A percentile compares a stretch with the other conserved stretches of the same genome.
Conservation (phyloP, 345 rosid species). For the Sisymbrium altissimum region DNA sequence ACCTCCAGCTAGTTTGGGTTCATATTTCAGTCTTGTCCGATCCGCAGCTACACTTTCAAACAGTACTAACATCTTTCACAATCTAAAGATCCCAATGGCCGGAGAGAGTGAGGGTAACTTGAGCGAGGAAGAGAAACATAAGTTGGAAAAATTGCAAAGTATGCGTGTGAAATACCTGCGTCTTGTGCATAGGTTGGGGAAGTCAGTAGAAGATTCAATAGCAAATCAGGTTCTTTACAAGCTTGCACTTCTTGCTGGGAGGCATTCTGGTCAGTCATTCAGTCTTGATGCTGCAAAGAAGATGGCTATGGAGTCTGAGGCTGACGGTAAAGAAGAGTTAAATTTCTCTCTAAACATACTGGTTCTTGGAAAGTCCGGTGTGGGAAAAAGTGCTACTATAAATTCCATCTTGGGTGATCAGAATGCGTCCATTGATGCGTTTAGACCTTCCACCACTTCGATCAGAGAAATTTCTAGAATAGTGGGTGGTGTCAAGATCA, state of each 20-base stretch:
- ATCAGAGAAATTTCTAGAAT: conserved; percentile 65
- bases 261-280: conserved; percentile 59
- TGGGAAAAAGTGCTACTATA: conserved; percentile 90
- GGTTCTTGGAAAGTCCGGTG: conserved; percentile 88
- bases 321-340: conserved; percentile 53
- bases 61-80: conserved; percentile 50
- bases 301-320: conserved; percentile 67
- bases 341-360: conserved; percentile 68
- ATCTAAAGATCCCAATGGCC: conserved; percentile 41
- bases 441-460: conserved; percentile 63
- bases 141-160: conserved; percentile 69
- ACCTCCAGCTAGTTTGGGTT: conserved; percentile 84
- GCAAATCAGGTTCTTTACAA: conserved; percentile 80
- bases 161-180: conserved; percentile 75
- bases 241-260: conserved; percentile 66
- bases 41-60: conserved; percentile 71
- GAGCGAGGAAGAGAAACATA: conserved; percentile 79
- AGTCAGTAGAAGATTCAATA: conserved; percentile 69
- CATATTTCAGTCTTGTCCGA: conserved; percentile 63
- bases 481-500: conserved; percentile 45
- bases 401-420: conserved; percentile 80
- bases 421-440: conserved; percentile 63
- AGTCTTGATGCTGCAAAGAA: conserved; percentile 76
- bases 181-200: conserved; percentile 73
- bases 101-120: conserved; percentile 55